Evolutionary conservation across 2,329 filamentous ascomycete genomes (phyloP), one percentile per base, ranked within the genome.

Genomic region (Pseudogymnoascus sp.): DNA sequence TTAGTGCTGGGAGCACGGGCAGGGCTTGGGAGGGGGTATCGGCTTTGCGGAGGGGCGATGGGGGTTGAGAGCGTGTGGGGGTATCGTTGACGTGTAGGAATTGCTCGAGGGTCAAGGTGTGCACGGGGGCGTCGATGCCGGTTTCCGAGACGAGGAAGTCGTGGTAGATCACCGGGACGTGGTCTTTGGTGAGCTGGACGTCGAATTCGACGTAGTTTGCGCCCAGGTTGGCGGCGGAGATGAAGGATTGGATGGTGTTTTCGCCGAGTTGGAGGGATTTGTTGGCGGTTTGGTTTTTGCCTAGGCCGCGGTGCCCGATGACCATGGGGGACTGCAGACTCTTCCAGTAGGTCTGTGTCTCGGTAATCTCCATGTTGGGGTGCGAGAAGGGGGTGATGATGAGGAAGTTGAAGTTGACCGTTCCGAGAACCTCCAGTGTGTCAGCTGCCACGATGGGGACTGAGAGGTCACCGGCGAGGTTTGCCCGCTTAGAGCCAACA

Each of bases 121-220:
- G 95, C 1, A 99, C 93, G 0, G 95, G 95, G 0, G 95, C 95
- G 72, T 99, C 95, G 62, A 97, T 95, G 8, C 96, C 95, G 0
- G 95, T 98, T 77, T 99, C 95, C 72, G 92, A 96, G 74, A 99
- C 95, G 12, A 98, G 81, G 72, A 99, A 99, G 75, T 99, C 95
- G 73, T 99, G 95, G 73, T 99, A 99, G 71, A 99, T 96, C 67
- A 99, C 93, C 0, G 95, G 95, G 1, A 99, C 92, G 70, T 96
- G 92, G 73, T 99, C 95, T 72, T 99, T 99, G n/a, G 95, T 99
- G 40, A 99, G 80, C 74, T 99, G 95, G 0, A 99, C 95, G 73
- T 99, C 95, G 71, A 89, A 88, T 69, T 88, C 85, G 56, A 89
- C 85, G 69, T 88, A 89, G 63, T 88, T 83, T 2, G 86, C 95